Evolutionary conservation across 805 yeast genomes (phyloP), one percentile per base, ranked within the genome.

Genomic region (Candida odintsovae): DNA sequence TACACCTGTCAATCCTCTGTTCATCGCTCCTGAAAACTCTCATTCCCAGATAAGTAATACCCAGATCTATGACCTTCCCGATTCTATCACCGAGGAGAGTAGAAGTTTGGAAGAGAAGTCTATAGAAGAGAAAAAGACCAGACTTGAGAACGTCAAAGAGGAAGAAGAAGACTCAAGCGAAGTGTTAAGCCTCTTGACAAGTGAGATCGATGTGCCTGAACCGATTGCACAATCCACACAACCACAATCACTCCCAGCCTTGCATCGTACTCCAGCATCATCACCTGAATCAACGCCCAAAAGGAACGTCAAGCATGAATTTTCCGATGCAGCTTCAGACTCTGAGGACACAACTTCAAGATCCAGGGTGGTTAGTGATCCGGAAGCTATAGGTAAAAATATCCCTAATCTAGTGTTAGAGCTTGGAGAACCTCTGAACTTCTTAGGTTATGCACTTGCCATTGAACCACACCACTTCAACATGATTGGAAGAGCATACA

Each of bases 381-480:
- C 33, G 4, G 35, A 38, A 12, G 39, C 39, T 19, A 38, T 38
- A 8, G 31, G 28, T 56, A 55, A 41, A 40, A 54, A 38, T 6
- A 23, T 38, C 8, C n/a, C 8, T 10, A 13, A 19, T 10, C 16
- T 56, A 12, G 40, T 38, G 2, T 40, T 50, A 11, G n/a, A 23
- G 10, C 5, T 26, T n/a, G 47, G 45, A 8, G 41, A 26, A 6
- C 3, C 28, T 2, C 15, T 44, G 6, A 19, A 23, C 3, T 48
- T 55, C 29, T 3, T 21, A 4, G 59, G 57, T 1, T 54, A 44
- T 20, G 40, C 49, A 2, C 40, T 54, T 26, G 56, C 57, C 3
- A 42, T 49, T 12, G 49, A 49, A 4, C 59, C 58, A 15, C 16
- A 15, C 0, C 38, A 46, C 22, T 38, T 50, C 11, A 15, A 36